Conservation (phyloP, 208 protist genomes). For the Herpetomonas muscarum region DNA sequence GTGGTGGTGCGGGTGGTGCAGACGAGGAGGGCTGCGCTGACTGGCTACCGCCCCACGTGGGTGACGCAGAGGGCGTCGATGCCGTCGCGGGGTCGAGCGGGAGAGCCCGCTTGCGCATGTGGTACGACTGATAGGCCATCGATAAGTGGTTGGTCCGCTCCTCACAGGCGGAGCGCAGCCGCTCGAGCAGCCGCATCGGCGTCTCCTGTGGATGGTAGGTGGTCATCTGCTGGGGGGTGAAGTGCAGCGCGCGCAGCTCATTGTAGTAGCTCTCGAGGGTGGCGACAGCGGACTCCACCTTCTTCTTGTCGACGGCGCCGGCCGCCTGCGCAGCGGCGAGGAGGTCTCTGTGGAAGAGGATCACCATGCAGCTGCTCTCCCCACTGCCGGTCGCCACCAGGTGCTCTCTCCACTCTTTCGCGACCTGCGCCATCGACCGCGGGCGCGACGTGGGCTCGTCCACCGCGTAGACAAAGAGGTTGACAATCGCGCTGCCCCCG, state of each 20-base stretch:
- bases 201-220: constrained; percentile 63
- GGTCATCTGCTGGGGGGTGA: constrained; percentile 63
- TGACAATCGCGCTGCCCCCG: constrained; percentile 35
- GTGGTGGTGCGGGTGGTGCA: not conserved
- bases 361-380: constrained; percentile 42
- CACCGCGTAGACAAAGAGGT: constrained; percentile 62
- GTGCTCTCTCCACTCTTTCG: constrained; percentile 45
- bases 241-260: constrained; percentile 50
- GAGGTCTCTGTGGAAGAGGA: constrained; percentile 54
- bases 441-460: constrained; percentile 48
- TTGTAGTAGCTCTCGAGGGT: constrained; percentile 59
- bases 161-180: constrained; percentile 40
- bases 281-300: constrained; percentile 31
- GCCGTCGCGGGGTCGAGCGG: constrained; percentile 16
- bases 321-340: constrained; percentile 25
- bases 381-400: constrained; percentile 40
- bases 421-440: constrained; percentile 40
- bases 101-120: constrained; percentile 14
- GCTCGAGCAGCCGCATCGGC: constrained; percentile 56
- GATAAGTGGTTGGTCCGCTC: constrained; percentile 23
- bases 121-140: constrained; percentile 26
- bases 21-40: not conserved
- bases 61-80: not conserved
- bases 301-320: constrained; percentile 23
- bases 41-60: too few relatives aligned